Conservation (phyloP, 768 basidiomycete species). For the Lyophyllum atratum region DNA sequence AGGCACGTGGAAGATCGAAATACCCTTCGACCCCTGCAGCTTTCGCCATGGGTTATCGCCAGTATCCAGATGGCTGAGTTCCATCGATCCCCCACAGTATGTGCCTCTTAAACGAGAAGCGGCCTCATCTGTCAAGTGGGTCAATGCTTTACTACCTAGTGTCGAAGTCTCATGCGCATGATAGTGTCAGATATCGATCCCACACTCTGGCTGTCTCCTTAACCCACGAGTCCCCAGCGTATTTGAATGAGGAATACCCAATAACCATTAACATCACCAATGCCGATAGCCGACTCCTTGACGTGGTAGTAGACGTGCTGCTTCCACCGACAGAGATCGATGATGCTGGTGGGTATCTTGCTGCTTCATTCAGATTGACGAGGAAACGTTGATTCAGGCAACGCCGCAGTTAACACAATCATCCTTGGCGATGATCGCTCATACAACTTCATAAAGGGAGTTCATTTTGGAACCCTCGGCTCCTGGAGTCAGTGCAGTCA, state of each 20-base stretch:
- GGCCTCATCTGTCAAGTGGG: constrained; percentile 50
- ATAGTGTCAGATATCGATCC: constrained; percentile 62
- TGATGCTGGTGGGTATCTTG: constrained; percentile 54
- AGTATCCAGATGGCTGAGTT: constrained; percentile 56
- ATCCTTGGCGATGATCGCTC: constrained; percentile 64
- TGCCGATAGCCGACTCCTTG: constrained; percentile 66
- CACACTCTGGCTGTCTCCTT: constrained; percentile 60
- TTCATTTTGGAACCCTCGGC: constrained; percentile 64
- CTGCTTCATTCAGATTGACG: background rate
- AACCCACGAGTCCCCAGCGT: constrained; percentile 66
- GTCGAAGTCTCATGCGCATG: constrained; percentile 5
- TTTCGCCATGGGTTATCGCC: constrained; percentile 35
- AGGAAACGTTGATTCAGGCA: background rate
- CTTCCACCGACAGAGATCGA: constrained; percentile 82
- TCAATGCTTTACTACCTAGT: constrained; percentile 10
- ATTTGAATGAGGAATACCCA: constrained; percentile 79
- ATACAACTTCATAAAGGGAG: constrained; percentile 70
- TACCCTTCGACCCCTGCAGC: constrained; percentile 51
- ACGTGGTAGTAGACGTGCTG: constrained; percentile 71
- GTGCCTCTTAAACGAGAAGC: constrained; percentile 51
- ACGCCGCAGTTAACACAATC: constrained; percentile 57
- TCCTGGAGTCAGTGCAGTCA: constrained; percentile 57
- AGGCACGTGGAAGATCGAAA: constrained; percentile 66
- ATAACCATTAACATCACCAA: constrained; percentile 74
- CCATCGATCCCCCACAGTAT: constrained; percentile 53